A percentile compares a stretch with the other conserved stretches of the same genome.
These are phyloP conservation scores for Hemerocallis citrina DNA, from an alignment of 106 monocot species.

Conservation along the genomic window DNA sequence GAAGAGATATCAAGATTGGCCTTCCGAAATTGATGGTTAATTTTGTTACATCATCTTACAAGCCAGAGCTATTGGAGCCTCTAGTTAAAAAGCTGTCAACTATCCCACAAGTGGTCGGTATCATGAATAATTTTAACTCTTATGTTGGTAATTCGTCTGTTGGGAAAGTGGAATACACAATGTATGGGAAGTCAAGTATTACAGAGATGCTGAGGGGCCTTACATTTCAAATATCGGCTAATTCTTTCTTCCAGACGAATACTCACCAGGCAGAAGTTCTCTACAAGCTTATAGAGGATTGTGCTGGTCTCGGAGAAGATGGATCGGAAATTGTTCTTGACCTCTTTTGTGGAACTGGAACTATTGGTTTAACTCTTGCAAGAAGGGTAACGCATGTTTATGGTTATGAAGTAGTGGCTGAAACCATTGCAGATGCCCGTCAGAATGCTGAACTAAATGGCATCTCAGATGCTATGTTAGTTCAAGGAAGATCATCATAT, in stretches of 20 bases:
- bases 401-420: constrained; percentile 85
- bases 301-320: constrained; percentile 71
- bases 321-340: constrained; percentile 88
- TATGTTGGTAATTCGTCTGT: constrained; percentile 90
- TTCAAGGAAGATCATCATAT: no score
- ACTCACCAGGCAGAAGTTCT: constrained; percentile 92
- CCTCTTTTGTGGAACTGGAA: constrained; percentile 97
- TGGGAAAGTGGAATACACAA: constrained; percentile 76
- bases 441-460: constrained; percentile 77
- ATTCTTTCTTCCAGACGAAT: constrained; percentile 98
- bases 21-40: constrained; percentile 86
- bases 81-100: constrained; percentile 57
- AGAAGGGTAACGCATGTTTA: constrained; percentile 84
- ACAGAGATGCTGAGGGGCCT: constrained; percentile 84
- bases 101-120: constrained; percentile 87
- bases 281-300: constrained; percentile 84
- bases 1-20: constrained; percentile 59
- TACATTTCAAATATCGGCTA: constrained; percentile 87
- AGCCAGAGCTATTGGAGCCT: constrained; percentile 56
- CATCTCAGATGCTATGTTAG: constrained; percentile 86
- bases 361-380: constrained; percentile 93
- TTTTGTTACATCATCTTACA: constrained; percentile 86
- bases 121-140: constrained; percentile 92
- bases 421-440: constrained; percentile 83
- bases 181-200: constrained; percentile 82